A percentile compares a stretch with the other conserved stretches of the same genome.
These are phyloP conservation scores for Nitzschia sp. DNA, from an alignment of 108 stramenopile species.

Conservation along the genomic window DNA sequence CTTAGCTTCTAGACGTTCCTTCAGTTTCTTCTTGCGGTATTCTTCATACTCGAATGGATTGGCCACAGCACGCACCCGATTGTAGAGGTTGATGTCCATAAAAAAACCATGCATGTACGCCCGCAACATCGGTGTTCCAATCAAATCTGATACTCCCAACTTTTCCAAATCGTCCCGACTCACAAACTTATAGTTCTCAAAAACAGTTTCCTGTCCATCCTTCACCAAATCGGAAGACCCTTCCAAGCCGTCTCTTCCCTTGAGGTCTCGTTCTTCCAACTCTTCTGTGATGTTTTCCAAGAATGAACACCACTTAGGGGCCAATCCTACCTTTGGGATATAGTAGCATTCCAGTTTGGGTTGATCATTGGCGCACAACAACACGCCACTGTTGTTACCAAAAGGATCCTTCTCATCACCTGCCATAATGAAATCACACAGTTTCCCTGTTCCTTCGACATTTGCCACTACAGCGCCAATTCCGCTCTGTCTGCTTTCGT, in stretches of 20 bases:
- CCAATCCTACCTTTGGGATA: conserved; percentile 91
- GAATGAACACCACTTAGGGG: conserved; percentile 98
- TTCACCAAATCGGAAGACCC: conserved; percentile 41
- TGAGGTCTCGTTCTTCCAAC: conserved; percentile 90
- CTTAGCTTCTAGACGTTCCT: conserved; percentile 87
- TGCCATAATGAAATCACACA: conserved; percentile 86
- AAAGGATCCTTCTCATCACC: conserved; percentile 77
- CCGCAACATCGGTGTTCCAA: conserved; percentile 93
- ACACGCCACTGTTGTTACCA: conserved; percentile 86
- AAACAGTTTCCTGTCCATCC: conserved; percentile 77
- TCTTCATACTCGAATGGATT: conserved; percentile 98
- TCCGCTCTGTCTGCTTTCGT: conserved; percentile 22
- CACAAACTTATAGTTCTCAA: conserved; percentile 99
- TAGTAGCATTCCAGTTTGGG: conserved; percentile 93
- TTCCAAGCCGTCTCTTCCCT: conserved; percentile 35
- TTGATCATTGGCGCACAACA: conserved; percentile 93
- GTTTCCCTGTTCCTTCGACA: conserved; percentile 91
- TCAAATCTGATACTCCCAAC: conserved; percentile 89
- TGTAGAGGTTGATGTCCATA: conserved; percentile 94
- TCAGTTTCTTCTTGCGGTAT: conserved; percentile 90
- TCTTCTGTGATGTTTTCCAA: conserved; percentile 98
- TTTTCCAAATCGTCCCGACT: conserved; percentile 90
- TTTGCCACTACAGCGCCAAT: conserved; percentile 87
- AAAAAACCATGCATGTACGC: conserved; percentile 99
- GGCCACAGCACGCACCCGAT: conserved; percentile 87